Evolutionary conservation across 176 grass and related monocot species (phyloP).

Genomic region (Paspalum notatum): DNA sequence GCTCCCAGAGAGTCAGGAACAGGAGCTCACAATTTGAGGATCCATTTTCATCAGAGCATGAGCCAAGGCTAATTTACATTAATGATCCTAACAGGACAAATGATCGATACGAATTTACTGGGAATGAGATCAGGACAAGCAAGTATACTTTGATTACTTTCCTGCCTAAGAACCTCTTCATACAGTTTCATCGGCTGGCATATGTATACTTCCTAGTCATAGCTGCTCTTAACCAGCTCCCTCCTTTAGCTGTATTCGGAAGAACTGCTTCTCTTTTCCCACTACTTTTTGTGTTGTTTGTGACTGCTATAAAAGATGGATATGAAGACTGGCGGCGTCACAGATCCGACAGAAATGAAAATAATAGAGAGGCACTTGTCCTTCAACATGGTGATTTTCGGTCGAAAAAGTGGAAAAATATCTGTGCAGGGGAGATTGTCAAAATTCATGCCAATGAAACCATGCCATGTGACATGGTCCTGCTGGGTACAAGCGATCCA

Average conservation of each 20-base stretch:
- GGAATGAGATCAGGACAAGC: conserved; percentile 98
- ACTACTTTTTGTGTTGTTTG: conserved; percentile 91
- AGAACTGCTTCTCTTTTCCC: conserved; percentile 97
- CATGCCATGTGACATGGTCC: conserved; percentile 98
- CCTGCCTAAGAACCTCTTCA: conserved; percentile 98
- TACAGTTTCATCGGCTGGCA: conserved; percentile 92
- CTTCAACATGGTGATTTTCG: conserved; percentile 84
- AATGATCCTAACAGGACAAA: conserved; percentile 94
- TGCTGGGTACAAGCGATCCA: conserved; percentile 85
- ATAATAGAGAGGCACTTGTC: conserved; percentile 91
- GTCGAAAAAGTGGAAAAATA: conserved; percentile 93
- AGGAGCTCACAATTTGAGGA: conserved; percentile 81
- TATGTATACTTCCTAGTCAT: conserved; percentile 99
- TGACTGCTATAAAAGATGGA: conserved; percentile 99
- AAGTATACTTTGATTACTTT: conserved; percentile 98
- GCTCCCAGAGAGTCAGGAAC: conserved; percentile 55
- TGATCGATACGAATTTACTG: conserved; percentile 89
- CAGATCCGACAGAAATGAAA: conserved; percentile 95
- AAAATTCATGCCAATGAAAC: conserved; percentile 87
- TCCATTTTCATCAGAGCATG: conserved; percentile 71
- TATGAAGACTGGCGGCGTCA: conserved; percentile 98
- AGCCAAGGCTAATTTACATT: conserved; percentile 85
- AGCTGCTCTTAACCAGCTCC: conserved; percentile 97
- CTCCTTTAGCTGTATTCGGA: conserved; percentile 98
- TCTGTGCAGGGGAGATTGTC: conserved; percentile 91